Base-by-base conservation (phyloP, 768 basidiomycete species). In the Leccinum ochraceum region DNA sequence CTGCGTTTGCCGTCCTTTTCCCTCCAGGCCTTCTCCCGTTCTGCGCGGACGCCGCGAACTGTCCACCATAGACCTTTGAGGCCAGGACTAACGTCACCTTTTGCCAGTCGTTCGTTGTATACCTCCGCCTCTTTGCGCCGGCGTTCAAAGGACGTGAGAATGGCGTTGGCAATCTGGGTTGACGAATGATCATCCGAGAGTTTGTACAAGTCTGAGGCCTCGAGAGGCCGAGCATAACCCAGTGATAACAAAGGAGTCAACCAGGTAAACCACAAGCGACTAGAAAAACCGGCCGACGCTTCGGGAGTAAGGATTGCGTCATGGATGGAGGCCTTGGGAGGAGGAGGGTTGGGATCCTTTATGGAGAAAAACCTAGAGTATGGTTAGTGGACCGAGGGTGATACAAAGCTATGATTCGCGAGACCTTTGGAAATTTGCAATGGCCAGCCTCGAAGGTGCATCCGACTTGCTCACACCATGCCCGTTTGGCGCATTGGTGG, bases 171-270 rank as follows among this genome's bases (percentile, higher is more conserved):
- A 42, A 94, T 83, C 16, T 75, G 67, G 1, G 78, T 80, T 0
- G 93, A 82, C 2, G 83, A 78, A 26, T 86, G 83, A 22, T 82
- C 71, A 39, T 86, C 82, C 60, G 86, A 86, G 26, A 95, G 83
- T 72, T 85, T 89, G 80, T 88, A 95, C 4, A 95, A 78, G 73
- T 95, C 94, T 0, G 88, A 75, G 0, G 87, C 86, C 67, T 94
- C 89, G 3, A 96, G 80, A 1, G 94, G 90, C 8, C 94, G 83
- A 8, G 85, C 81, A 68, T 93, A 94, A 8, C 94, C 94, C 11
- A 94, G 77, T 10, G 77, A 72, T 63, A 95, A 80, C 24, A 95
- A 74, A 3, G 85, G 82, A 3, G 85, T 86, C 20, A 95, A 80
- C 93, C 94, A 95, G 49, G 74, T 73, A 64, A 94, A 95, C 34